Percentiles rank a stretch among this genome's conserved stretches.
phyloP scores from a whole-genome alignment of 2,329 filamentous ascomycete species.

The Sporothrix phasma region DNA sequence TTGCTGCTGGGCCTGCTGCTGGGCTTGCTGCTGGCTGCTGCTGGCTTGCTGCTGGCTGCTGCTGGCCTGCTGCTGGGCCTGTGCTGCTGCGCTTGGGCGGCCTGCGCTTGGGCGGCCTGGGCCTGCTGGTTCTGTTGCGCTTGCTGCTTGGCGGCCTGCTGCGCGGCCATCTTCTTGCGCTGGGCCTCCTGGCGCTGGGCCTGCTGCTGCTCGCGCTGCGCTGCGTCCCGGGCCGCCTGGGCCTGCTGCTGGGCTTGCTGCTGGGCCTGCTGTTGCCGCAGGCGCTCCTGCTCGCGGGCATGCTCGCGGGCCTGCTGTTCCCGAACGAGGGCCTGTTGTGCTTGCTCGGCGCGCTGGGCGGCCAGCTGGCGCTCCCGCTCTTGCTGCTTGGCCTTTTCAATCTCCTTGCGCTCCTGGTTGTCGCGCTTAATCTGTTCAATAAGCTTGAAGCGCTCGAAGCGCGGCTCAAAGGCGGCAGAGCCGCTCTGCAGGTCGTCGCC shows the following conservation, averaged over 20 bases:
- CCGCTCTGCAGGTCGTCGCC: conserved; percentile 65
- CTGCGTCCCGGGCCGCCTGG: conserved; percentile 21
- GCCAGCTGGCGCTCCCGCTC: conserved; percentile 48
- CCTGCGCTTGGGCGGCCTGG: too few species aligned
- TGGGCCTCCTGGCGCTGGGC: too few species aligned
- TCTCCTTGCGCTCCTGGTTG: conserved; percentile 65
- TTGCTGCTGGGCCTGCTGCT: conserved; percentile 21
- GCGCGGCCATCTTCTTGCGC: too few species aligned
- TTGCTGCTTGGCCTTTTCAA: conserved; percentile 60
- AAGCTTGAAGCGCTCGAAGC: conserved; percentile 86
- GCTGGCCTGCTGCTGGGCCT: conserved; percentile 21
- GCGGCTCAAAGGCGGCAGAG: conserved; percentile 65
- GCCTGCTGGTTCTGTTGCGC: conserved; percentile 20
- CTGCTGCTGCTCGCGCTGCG: conserved; percentile 19
- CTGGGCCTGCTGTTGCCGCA: conserved; percentile 11
- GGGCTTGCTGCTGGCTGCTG: conserved; percentile 22
- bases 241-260: conserved; percentile 22
- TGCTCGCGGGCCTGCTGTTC: conserved; percentile 21
- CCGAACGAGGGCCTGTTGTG: conserved; percentile 21
- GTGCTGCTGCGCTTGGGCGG: conserved; percentile 23
- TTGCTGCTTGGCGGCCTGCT: conserved; percentile 19
- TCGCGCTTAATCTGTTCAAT: conserved; percentile 74
- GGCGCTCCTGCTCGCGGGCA: conserved; percentile 15
- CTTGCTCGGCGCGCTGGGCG: conserved; percentile 38
- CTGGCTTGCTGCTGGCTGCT: too few species aligned